Evolutionary conservation across 129 eudicot genomes (phyloP), one percentile per base, ranked within the genome.

Genomic region (Pittosporum tobira): DNA sequence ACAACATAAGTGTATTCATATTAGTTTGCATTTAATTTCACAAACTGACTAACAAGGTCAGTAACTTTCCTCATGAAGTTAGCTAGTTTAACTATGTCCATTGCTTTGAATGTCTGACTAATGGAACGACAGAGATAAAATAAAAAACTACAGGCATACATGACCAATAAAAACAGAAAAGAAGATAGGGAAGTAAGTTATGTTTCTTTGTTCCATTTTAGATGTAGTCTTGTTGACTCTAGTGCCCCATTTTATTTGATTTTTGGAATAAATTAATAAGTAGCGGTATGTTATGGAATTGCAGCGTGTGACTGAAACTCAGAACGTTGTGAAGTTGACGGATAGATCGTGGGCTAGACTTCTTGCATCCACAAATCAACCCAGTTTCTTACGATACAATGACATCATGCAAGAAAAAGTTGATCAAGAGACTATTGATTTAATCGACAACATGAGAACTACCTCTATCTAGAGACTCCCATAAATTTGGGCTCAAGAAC

Each of bases 261-360:
- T 21, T n/a, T 21, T 29, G 7, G 5, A 29, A 27, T 18, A 37
- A 30, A 51, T 65, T 63, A 45, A 65, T 64, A 24, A 31, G 10
- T 18, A 49, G 26, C 27, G 51, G 27, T 13, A 45, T 18, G 28
- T 51, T 56, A 10, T 75, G 49, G 55, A 7, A 48, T 49, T 77
- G 80, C 86, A 88, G 96, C 79, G 82, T 40, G 88, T 88, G 34
- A 88, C 96, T 1, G 88, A 78, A 72, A 69, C 80, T 22, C 74
- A 70, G 48, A 83, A 88, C 57, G 66, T 66, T 49, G 96, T 83
- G 69, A 80, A 78, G 71, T 43, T 88, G 75, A 88, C 96, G 27
- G 96, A 84, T 64, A 77, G 96, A 74, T 83, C 70, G 85, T 88
- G 94, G 94, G 96, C 96, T 51, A 70, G 96, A 62, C 94, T 88